Conservation (phyloP, 1,284 basidiomycete genomes). For the Moniliella sp. region DNA sequence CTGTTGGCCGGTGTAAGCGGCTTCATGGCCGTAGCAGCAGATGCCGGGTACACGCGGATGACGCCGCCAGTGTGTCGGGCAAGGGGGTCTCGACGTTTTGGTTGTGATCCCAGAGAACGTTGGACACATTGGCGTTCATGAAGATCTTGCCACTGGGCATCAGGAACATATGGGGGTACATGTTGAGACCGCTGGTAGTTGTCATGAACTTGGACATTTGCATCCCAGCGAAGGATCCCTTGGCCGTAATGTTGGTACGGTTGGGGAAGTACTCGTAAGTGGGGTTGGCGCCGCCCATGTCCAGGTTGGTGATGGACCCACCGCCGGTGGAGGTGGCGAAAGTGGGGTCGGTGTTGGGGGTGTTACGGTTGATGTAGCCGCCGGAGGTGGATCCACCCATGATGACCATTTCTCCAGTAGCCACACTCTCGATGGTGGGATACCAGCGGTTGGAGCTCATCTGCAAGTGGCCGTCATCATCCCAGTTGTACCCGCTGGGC, state of each 20-base stretch:
- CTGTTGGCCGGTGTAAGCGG: constrained; percentile 72
- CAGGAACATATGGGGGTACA: constrained; percentile 31
- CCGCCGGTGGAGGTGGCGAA: constrained; percentile 32
- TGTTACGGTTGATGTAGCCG: constrained; percentile 32
- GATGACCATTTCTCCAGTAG: constrained; percentile 23
- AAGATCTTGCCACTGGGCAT: constrained; percentile 31
- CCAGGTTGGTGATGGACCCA: constrained; percentile 34
- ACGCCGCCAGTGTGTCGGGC: constrained; percentile 23
- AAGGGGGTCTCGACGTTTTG: constrained; percentile 13
- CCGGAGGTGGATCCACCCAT: constrained; percentile 24
- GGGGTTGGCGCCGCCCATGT: no score
- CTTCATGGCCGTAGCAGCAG: constrained; percentile 68
- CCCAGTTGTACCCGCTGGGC: constrained; percentile 1
- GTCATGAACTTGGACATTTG: not conserved
- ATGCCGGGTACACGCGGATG: constrained; percentile 57
- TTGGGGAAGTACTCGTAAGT: constrained; percentile 27
- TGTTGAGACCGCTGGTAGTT: constrained; percentile 18
- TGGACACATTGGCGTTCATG: constrained; percentile 31
- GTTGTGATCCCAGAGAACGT: constrained; percentile 20
- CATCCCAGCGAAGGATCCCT: constrained; percentile 5
- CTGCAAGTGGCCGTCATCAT: constrained; percentile 1
- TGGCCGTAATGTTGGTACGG: constrained; percentile 12
- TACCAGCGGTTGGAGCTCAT: constrained; percentile 27
- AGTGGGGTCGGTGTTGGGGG: constrained; percentile 17
- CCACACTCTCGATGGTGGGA: constrained; percentile 25